Evolutionary conservation across 805 yeast genomes (phyloP).

Genomic region (Suhomyces emberorum): DNA sequence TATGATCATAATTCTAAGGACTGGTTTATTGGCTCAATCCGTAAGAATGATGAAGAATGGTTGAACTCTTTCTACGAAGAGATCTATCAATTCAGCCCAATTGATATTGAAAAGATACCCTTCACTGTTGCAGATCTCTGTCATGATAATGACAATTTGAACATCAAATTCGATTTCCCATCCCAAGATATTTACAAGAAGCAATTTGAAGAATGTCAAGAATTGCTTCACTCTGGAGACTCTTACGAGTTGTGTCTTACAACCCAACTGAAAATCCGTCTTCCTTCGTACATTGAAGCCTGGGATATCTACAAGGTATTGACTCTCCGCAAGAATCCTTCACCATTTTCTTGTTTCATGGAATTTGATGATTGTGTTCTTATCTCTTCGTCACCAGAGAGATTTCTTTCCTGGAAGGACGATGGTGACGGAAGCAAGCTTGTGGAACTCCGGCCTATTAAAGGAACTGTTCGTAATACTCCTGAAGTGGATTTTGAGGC

Average conservation of each 20-base stretch:
- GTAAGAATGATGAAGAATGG: conserved; percentile 37
- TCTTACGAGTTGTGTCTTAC: conserved; percentile 94
- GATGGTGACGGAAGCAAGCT: conserved; percentile 25
- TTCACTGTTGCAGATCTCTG: conserved; percentile 24
- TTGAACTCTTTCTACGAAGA: conserved; percentile 16
- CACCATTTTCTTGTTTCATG: conserved; percentile 86
- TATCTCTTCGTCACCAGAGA: conserved; percentile 90
- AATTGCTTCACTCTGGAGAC: conserved; percentile 70
- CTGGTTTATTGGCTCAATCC: conserved; percentile 53
- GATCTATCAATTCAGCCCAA: conserved; percentile 9
- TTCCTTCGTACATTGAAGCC: conserved; percentile 49
- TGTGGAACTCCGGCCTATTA: conserved; percentile 90
- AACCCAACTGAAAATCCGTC: conserved; percentile 58
- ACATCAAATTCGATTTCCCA: conserved; percentile 46
- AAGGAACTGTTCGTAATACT: conserved; percentile 85
- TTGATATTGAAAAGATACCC: conserved; percentile 22
- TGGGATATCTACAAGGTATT: conserved; percentile 82
- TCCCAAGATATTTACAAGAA: conserved; percentile 48
- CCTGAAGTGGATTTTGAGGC: conserved; percentile 48
- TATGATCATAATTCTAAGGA: conserved; percentile 45
- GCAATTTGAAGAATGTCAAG: conserved; percentile 63
- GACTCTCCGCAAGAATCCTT: conserved; percentile 67
- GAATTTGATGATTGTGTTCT: conserved; percentile 62
- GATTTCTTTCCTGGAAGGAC: conserved; percentile 78
- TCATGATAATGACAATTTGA: conserved; percentile 17